These are phyloP conservation scores for Diaporthe sp. DNA, from an alignment of 2,329 filamentous ascomycete genomes.

Conservation along the genomic window DNA sequence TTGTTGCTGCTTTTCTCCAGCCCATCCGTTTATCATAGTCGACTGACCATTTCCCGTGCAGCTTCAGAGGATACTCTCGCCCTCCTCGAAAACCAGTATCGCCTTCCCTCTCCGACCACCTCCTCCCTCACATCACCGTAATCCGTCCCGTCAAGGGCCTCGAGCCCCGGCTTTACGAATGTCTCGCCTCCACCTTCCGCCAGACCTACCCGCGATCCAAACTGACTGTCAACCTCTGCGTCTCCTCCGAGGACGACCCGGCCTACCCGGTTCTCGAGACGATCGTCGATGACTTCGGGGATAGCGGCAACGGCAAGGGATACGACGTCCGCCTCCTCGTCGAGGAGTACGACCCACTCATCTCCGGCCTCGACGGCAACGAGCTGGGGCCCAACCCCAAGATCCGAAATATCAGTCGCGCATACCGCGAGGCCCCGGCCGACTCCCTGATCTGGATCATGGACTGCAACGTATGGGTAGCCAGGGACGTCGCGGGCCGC, in stretches of 20 bases:
- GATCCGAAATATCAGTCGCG: slow-evolving; percentile 94
- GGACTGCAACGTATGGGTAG: slow-evolving; percentile 97
- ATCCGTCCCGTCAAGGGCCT: slow-evolving; percentile 95
- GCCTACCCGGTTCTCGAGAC: slow-evolving; percentile 80
- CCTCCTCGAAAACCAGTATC: slow-evolving; percentile 64
- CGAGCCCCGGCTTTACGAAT: slow-evolving; percentile 91
- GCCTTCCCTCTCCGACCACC: slow-evolving; percentile 60
- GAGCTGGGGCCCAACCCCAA: slow-evolving; percentile 94
- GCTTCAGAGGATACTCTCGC: slow-evolving; percentile 67
- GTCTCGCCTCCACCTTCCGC: slow-evolving; percentile 85
- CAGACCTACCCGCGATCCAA: slow-evolving; percentile 84
- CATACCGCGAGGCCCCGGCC: slow-evolving; percentile 87
- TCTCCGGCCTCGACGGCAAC: slow-evolving; percentile 67
- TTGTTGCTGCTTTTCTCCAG: not conserved
- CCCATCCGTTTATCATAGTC: not conserved
- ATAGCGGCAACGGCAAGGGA: slow-evolving; percentile 53
- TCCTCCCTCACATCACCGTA: slow-evolving; percentile 86
- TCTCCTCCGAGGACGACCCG: slow-evolving; percentile 80
- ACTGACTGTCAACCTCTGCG: slow-evolving; percentile 85
- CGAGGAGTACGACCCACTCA: slow-evolving; percentile 82
- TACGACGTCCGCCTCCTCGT: slow-evolving; percentile 81
- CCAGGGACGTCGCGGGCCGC: slow-evolving; percentile 80
- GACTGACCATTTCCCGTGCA: slow-evolving; percentile 43
- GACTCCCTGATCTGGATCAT: slow-evolving; percentile 90
- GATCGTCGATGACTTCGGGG: slow-evolving; percentile 76